These are phyloP conservation scores for Physcomitrellopsis africana DNA, from an alignment of 225 moss, liverwort and hornwort species.

Conservation along the genomic window DNA sequence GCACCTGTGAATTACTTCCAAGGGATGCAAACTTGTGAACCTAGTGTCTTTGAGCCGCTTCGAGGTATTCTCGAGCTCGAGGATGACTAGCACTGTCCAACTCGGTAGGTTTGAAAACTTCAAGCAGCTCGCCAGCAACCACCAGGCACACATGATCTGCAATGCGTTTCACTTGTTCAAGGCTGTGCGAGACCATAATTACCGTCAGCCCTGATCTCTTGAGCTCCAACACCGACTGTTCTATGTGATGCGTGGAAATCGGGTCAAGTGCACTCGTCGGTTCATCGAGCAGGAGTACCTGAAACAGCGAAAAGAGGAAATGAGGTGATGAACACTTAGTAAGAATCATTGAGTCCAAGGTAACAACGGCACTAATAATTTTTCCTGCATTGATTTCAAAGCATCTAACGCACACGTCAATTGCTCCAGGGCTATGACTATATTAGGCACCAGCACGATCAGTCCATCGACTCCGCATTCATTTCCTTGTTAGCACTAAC, in stretches of 20 bases:
- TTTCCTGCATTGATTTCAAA: background rate
- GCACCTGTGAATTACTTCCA: background rate
- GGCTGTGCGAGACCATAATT: constrained; percentile 75
- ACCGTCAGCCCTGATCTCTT: constrained; percentile 65
- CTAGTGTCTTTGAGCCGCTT: constrained; percentile 54
- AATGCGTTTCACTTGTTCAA: constrained; percentile 74
- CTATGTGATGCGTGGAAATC: constrained; percentile 65
- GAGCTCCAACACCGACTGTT: constrained; percentile 62
- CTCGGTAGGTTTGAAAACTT: constrained; percentile 53
- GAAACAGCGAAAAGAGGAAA: constrained; percentile 24
- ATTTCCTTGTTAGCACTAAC: constrained; percentile 11
- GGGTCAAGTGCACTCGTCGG: constrained; percentile 84
- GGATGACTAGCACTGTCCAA: constrained; percentile 45
- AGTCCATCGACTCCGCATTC: background rate
- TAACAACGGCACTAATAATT: too few species aligned
- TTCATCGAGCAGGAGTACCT: constrained; percentile 76
- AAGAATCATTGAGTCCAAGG: background rate
- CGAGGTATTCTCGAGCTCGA: constrained; percentile 56
- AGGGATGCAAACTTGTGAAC: constrained; percentile 15
- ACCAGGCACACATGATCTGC: constrained; percentile 65
- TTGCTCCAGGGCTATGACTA: background rate
- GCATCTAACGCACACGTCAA: background rate
- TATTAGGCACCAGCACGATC: background rate
- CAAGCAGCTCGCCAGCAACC: constrained; percentile 57
- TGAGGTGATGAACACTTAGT: background rate